Evolutionary conservation across 83 land plant genomes (phyloP).

Genomic region (Picea engelmannii): DNA sequence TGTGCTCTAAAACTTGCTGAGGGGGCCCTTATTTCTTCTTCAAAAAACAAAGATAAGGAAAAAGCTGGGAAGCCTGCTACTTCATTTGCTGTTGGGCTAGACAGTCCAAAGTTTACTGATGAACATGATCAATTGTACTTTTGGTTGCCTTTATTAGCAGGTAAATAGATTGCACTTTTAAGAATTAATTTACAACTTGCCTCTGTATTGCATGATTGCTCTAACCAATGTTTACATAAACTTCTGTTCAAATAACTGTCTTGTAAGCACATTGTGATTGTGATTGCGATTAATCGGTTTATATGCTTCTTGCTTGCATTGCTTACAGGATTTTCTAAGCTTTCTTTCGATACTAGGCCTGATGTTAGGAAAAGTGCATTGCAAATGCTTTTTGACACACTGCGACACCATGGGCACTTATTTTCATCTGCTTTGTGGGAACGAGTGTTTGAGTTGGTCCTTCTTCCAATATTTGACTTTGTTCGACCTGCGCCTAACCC

Average conservation of each 20-base stretch:
- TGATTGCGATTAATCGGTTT: too few species aligned
- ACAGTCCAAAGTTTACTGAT: conserved; percentile 42
- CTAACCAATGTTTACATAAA: too few species aligned
- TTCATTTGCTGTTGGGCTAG: conserved; percentile 25
- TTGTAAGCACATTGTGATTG: too few species aligned
- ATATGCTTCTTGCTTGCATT: too few species aligned
- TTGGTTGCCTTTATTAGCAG: conserved; percentile 92
- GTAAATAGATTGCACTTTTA: too few species aligned
- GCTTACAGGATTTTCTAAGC: conserved; percentile 86
- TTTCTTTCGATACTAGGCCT: conserved; percentile 88
- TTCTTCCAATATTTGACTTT: too few species aligned
- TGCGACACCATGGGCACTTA: conserved; percentile 93
- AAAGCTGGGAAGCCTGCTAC: conserved; percentile 18
- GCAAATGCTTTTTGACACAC: conserved; percentile 89
- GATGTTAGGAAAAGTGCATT: conserved; percentile 90
- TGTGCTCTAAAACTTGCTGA: conserved; percentile 98
- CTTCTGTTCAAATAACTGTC: too few species aligned
- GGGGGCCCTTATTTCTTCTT: conserved; percentile 76
- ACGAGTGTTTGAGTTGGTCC: conserved; percentile 62
- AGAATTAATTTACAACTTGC: too few species aligned
- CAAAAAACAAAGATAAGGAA: conserved; percentile 40
- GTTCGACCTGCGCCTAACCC: too few species aligned
- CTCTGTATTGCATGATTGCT: too few species aligned
- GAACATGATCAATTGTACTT: conserved; percentile 78
- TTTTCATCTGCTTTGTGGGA: conserved; percentile 84